These are phyloP conservation scores for Samsoniella hepiali DNA, from an alignment of 2,329 filamentous ascomycete genomes.

Conservation along the genomic window DNA sequence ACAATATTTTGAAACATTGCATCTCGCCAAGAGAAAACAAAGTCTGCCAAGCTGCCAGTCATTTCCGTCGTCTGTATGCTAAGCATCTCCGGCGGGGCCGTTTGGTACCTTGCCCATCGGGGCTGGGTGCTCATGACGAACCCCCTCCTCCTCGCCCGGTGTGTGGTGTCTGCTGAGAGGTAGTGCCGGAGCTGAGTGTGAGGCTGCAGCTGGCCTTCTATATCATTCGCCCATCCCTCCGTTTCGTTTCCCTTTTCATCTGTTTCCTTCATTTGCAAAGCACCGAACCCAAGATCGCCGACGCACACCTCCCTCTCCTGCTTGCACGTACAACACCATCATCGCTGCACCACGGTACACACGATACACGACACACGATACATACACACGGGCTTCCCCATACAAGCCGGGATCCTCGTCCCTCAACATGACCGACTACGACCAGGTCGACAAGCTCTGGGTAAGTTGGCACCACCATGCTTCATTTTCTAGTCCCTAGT, in stretches of 20 bases:
- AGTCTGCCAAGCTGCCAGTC: background rate
- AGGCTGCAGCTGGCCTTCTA: slow-evolving; percentile 4
- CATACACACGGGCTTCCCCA: background rate
- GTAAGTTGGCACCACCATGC: slow-evolving; percentile 32
- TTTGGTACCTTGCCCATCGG: background rate
- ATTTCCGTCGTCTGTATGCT: background rate
- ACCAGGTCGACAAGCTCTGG: slow-evolving; percentile 45
- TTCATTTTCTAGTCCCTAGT: background rate
- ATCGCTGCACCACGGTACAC: background rate
- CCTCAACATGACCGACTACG: slow-evolving; percentile 11
- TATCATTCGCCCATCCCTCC: slow-evolving; percentile 8
- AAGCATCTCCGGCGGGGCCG: background rate
- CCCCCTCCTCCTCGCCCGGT: background rate
- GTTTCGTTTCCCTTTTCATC: background rate
- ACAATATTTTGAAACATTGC: background rate
- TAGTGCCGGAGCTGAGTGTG: background rate
- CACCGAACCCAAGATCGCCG: background rate
- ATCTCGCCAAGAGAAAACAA: background rate
- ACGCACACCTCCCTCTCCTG: background rate
- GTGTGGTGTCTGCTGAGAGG: background rate
- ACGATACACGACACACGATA: background rate
- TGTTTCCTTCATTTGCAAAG: background rate
- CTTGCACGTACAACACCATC: too few species aligned
- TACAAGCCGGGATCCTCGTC: background rate
- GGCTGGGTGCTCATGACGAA: background rate